A percentile compares a stretch with the other conserved stretches of the same genome.
Conservation (phyloP, 2,329 filamentous ascomycete species). For the Colletotrichum nymphaeae region DNA sequence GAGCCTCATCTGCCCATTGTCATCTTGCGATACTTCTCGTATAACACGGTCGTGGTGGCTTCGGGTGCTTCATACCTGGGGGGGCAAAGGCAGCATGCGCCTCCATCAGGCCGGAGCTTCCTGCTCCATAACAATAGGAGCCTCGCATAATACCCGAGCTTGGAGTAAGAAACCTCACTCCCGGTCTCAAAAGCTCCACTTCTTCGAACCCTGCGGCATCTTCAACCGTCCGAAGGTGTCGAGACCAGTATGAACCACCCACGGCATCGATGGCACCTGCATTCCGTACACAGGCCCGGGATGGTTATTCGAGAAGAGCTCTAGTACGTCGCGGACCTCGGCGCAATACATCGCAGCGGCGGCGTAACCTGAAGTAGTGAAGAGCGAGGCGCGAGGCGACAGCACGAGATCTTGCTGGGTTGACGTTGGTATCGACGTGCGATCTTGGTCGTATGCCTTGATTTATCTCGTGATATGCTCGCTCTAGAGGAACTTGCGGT, state of each 20-base stretch:
- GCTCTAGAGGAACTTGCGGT: background rate
- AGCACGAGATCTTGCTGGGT: background rate
- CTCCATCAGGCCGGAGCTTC: background rate
- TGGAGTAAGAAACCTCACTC: background rate
- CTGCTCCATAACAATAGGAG: background rate
- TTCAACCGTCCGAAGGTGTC: constrained; percentile 12
- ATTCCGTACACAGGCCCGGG: background rate
- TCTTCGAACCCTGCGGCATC: background rate
- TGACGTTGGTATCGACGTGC: background rate
- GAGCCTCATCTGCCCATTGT: too few relatives aligned
- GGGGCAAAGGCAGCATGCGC: background rate
- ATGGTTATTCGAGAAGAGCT: constrained; percentile 14
- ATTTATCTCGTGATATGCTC: background rate
- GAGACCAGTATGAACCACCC: background rate
- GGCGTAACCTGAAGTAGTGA: background rate
- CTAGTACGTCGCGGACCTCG: background rate
- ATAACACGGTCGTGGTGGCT: background rate
- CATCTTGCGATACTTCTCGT: background rate
- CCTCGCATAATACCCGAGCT: background rate
- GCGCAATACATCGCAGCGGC: background rate
- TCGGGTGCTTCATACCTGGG: background rate
- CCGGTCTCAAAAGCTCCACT: background rate
- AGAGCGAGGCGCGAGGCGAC: background rate
- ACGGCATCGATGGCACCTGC: constrained; percentile 12
- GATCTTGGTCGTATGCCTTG: background rate